A percentile compares a stretch with the other conserved stretches of the same genome.
Conservation (phyloP, 1,284 basidiomycete species). For the Calocybe gambosa region DNA sequence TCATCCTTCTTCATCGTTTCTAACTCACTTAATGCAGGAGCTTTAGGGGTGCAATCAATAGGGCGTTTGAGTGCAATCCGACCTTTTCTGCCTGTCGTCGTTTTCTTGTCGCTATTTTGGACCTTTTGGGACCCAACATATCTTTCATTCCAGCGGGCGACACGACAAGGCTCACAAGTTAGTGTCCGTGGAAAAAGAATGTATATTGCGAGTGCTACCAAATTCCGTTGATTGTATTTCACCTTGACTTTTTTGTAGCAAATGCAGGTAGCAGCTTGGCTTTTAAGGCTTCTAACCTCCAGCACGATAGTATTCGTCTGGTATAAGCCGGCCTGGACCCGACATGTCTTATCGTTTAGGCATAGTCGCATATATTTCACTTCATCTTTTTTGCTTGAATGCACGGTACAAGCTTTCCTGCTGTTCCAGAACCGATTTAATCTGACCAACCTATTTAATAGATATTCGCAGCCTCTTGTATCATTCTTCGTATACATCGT, state of each 20-base stretch:
- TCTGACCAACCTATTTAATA: slow-evolving; percentile 20
- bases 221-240: neutral
- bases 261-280: slow-evolving; percentile 54
- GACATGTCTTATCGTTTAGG: slow-evolving; percentile 27
- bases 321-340: slow-evolving; percentile 34
- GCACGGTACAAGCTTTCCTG: slow-evolving; percentile 36
- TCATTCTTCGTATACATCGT: slow-evolving; percentile 52
- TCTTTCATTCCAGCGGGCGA: slow-evolving; percentile 46
- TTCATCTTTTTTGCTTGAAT: slow-evolving; percentile 40
- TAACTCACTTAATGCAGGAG: slow-evolving; percentile 22
- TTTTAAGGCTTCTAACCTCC: slow-evolving; percentile 48
- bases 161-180: slow-evolving; percentile 62
- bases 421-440: slow-evolving; percentile 7
- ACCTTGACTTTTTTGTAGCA: slow-evolving; percentile 28
- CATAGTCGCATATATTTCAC: slow-evolving; percentile 40
- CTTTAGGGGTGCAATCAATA: slow-evolving; percentile 25
- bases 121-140: slow-evolving; percentile 77
- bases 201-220: slow-evolving; percentile 50
- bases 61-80: slow-evolving; percentile 20
- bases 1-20: slow-evolving; percentile 3
- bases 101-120: slow-evolving; percentile 57
- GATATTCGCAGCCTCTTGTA: slow-evolving; percentile 44
- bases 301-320: slow-evolving; percentile 37
- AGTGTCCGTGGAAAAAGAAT: slow-evolving; percentile 53
- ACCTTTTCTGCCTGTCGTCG: slow-evolving; percentile 42